These are phyloP conservation scores for Lachancea nothofagi DNA, from an alignment of 805 yeast species.

Conservation along the genomic window DNA sequence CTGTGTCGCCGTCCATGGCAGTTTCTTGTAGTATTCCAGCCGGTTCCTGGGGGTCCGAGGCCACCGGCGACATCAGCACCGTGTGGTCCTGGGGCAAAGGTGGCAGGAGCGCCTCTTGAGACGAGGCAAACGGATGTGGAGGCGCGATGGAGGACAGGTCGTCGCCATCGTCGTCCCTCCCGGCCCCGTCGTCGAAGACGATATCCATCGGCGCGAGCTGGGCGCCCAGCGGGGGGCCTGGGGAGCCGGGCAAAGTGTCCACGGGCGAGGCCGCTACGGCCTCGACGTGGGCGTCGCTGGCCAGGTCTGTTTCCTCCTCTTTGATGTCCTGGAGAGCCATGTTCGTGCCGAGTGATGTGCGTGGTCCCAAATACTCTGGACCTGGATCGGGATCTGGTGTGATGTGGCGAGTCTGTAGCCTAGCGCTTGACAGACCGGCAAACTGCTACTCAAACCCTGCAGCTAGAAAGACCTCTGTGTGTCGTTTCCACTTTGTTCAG, in stretches of 20 bases:
- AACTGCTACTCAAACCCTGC: too few relatives aligned
- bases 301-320: conserved; percentile 17
- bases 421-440: too few relatives aligned
- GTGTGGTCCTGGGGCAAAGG: conserved; percentile 12
- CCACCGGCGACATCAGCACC: conserved; percentile 4
- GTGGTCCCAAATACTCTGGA: too few relatives aligned
- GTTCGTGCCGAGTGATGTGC: not conserved
- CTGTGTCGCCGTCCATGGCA: not conserved
- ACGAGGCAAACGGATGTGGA: not conserved
- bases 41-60: too few relatives aligned
- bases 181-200: not conserved
- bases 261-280: not conserved
- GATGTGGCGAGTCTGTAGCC: too few relatives aligned
- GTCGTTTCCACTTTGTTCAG: too few relatives aligned
- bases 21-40: not conserved
- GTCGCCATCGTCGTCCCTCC: not conserved
- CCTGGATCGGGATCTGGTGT: too few relatives aligned
- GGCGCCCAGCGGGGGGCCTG: too few relatives aligned
- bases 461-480: too few relatives aligned
- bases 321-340: conserved; percentile 11
- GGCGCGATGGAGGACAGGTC: not conserved
- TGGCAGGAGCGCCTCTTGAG: conserved; percentile 11
- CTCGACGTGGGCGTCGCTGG: not conserved
- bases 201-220: not conserved
- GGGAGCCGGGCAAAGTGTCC: too few relatives aligned